phyloP scores from a whole-genome alignment of 352 stramenopile genomes.

The Saprolegnia diclina region DNA sequence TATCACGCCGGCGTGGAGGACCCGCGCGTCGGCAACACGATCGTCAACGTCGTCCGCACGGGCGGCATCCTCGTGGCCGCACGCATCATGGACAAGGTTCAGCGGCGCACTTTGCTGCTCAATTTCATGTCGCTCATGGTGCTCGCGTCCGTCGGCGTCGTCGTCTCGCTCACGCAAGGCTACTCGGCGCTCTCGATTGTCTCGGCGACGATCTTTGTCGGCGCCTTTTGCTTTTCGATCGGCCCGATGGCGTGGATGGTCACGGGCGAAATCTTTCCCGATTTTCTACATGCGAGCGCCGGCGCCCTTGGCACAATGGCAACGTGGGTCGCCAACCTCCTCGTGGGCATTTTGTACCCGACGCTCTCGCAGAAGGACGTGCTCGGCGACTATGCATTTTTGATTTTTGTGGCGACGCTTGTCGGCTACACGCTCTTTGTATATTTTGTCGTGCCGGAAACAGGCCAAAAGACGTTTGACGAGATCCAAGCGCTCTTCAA shows the following conservation, averaged over 20 bases:
- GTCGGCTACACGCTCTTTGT: conserved; percentile 36
- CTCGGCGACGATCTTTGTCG: conserved; percentile 26
- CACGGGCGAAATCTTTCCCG: conserved; percentile 26
- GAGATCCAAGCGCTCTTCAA: conserved; percentile 31
- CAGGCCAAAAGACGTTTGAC: conserved; percentile 30
- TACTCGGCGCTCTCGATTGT: conserved; percentile 18
- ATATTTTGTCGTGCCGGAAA: conserved; percentile 32
- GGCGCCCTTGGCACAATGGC: conserved; percentile 22
- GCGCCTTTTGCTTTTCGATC: conserved; percentile 30
- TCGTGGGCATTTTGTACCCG: conserved; percentile 46
- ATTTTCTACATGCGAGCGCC: conserved; percentile 26
- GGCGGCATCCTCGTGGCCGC: conserved; percentile 35
- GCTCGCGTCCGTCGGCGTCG: conserved; percentile 57
- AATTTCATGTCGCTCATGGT: conserved; percentile 42
- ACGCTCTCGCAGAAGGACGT: conserved; percentile 26
- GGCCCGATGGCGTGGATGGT: conserved; percentile 16
- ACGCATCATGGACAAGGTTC: conserved; percentile 39
- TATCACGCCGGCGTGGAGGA: conserved; percentile 35
- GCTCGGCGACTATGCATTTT: conserved; percentile 34
- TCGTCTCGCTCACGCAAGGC: conserved; percentile 27
- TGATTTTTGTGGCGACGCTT: conserved; percentile 40
- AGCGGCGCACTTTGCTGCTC: conserved; percentile 53
- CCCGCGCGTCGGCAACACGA: conserved; percentile 37
- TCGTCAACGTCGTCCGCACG: conserved; percentile 45
- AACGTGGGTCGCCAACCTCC: conserved; percentile 37